Evolutionary conservation across 495 filamentous ascomycete genomes (phyloP), one percentile per base, ranked within the genome.

Genomic region (Platismatia glauca): DNA sequence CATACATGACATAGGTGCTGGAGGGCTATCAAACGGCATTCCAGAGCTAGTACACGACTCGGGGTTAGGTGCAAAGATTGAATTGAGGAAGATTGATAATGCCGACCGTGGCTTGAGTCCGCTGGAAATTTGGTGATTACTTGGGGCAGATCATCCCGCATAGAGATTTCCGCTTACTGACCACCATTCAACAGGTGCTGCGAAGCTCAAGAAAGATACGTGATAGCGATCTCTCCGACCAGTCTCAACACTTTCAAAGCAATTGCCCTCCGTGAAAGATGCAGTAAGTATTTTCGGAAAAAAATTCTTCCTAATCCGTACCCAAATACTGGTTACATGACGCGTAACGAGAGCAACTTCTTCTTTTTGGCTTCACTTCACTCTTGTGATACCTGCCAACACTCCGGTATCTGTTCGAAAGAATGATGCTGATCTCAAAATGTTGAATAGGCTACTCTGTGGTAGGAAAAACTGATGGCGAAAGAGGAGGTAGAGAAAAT

Each of bases 1-100:
- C 75, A 97, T 98, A 70, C 94, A 98, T 71, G 94, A 97, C 68
- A 93, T 98, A 55, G 94, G 94, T 59, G 95, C 94, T 38, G 94
- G 94, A 69, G 94, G 94, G 55, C 75, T 97, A 37, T 96, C 90
- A 0, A 98, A 97, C 72, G 95, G 92, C 29, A 79, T 98, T 27
- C 89, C 90, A 6, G 94, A 97, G 70, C 77, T 98, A 24, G 91
- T 95, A 38, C 88, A 94, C 64, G 94, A 98, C 71, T 89, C 91
- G 34, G 88, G 89, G 0, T 83, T 89, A 59, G 94, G 94, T 37
- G 94, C 89, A 27, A 84, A 81, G 3, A 96, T 98, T 66, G 94
- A 97, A 72, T 83, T 98, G 1, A 84, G 95, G 59, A 88, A 97
- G 69, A 80, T 98, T 27, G 91, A 96, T 66, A 96, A 81, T 70